Percentiles rank a stretch among this genome's conserved stretches.
Conservation (phyloP, 257 asterid species). For the Petunia secreta region DNA sequence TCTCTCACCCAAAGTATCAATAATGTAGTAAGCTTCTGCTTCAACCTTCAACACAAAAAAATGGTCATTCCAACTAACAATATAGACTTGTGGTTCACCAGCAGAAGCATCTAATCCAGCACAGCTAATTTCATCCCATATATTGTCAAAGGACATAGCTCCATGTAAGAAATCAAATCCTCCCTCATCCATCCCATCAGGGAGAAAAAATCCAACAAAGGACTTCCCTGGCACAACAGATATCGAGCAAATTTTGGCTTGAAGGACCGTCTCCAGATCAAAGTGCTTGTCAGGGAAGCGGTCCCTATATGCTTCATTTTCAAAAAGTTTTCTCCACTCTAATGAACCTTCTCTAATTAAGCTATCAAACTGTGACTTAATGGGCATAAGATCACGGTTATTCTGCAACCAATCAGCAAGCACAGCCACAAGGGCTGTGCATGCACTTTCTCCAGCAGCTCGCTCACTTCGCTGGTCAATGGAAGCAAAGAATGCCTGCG, state of each 20-base stretch:
- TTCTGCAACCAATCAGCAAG: conserved; percentile 90
- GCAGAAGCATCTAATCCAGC: conserved; percentile 33
- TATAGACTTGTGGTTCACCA: conserved; percentile 59
- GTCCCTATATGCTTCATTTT: conserved; percentile 60
- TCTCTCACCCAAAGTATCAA: conserved; percentile 92
- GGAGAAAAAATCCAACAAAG: conserved; percentile 85
- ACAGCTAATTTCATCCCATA: conserved; percentile 83
- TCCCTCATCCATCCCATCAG: conserved; percentile 69
- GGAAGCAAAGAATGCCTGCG: conserved; percentile 87
- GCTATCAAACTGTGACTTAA: conserved; percentile 84
- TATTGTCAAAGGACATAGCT: conserved; percentile 90
- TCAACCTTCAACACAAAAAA: conserved; percentile 88
- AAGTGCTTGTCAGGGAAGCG: conserved; percentile 92
- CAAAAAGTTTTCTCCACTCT: conserved; percentile 94
- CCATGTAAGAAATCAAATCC: conserved; percentile 81
- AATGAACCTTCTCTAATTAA: conserved; percentile 88
- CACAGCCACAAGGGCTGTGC: conserved; percentile 94
- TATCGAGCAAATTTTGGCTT: conserved; percentile 66
- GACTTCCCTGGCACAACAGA: conserved; percentile 73
- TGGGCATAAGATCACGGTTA: conserved; percentile 73
- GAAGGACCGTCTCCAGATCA: conserved; percentile 88
- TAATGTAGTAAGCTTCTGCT: conserved; percentile 71
- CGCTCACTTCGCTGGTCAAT: conserved; percentile 95
- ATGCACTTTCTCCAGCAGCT: conserved; percentile 97
- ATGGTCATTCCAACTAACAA: conserved; percentile 97